Conservation (phyloP, 2,329 filamentous ascomycete genomes). For the Aspergillus sp. region DNA sequence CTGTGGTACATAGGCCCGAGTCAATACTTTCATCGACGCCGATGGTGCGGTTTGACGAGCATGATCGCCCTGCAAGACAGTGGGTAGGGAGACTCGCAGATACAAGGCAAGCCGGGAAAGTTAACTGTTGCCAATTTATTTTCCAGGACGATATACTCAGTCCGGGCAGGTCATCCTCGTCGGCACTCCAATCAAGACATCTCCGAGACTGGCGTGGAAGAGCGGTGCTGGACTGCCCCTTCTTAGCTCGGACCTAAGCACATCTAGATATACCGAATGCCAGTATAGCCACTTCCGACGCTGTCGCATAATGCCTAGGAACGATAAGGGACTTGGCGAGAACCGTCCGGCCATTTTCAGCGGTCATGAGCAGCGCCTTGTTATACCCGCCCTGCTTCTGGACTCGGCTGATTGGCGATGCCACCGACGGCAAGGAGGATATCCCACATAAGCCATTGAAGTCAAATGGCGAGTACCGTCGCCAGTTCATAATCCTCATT, state of each 20-base stretch:
- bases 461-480: slow-evolving; percentile 22
- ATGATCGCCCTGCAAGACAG: neutral
- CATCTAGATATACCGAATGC: slow-evolving; percentile 19
- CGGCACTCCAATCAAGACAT: slow-evolving; percentile 21
- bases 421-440: slow-evolving; percentile 8
- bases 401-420: slow-evolving; percentile 18
- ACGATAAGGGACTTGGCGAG: slow-evolving; percentile 20
- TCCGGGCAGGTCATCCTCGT: slow-evolving; percentile 20
- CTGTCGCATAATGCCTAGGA: slow-evolving; percentile 16
- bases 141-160: slow-evolving; percentile 31
- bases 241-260: no score
- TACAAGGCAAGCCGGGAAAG: slow-evolving; percentile 12
- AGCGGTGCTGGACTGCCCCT: slow-evolving; percentile 11
- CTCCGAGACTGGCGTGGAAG: slow-evolving; percentile 17
- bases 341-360: slow-evolving; percentile 13
- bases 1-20: slow-evolving; percentile 11
- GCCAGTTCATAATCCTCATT: slow-evolving; percentile 17
- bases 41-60: slow-evolving; percentile 2
- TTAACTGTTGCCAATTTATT: slow-evolving; percentile 16
- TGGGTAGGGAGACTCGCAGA: slow-evolving; percentile 4
- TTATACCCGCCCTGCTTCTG: slow-evolving; percentile 23
- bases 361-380: slow-evolving; percentile 18
- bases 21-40: slow-evolving; percentile 10
- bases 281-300: slow-evolving; percentile 17
- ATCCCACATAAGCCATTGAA: slow-evolving; percentile 20